These are phyloP conservation scores for Geotrichum macrosporum DNA, from an alignment of 1,139 yeast species.

Conservation along the genomic window DNA sequence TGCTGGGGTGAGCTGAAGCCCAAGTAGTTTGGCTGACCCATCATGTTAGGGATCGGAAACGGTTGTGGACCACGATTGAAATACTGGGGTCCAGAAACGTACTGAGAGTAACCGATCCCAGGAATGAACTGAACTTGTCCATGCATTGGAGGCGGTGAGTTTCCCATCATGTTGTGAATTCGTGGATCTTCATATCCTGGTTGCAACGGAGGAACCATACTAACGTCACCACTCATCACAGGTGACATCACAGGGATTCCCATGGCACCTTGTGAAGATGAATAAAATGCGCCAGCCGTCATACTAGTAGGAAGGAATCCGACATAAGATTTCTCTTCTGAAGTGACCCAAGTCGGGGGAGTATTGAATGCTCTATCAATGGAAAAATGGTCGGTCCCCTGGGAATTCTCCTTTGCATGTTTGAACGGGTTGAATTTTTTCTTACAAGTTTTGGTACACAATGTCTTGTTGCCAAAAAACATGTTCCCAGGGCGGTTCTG, in stretches of 20 bases:
- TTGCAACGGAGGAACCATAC: slow-evolving; percentile 29
- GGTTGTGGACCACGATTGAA: slow-evolving; percentile 28
- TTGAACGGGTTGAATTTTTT: slow-evolving; percentile 57
- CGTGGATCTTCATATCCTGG: slow-evolving; percentile 30
- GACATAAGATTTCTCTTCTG: slow-evolving; percentile 29
- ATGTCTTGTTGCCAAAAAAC: slow-evolving; percentile 53
- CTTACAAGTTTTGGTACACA: slow-evolving; percentile 41
- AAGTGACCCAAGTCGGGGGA: slow-evolving; percentile 69
- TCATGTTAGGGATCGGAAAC: slow-evolving; percentile 16
- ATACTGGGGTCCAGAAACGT: slow-evolving; percentile 24
- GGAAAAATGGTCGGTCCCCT: slow-evolving; percentile 37
- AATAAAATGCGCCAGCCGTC: slow-evolving; percentile 20
- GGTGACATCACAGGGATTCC: slow-evolving; percentile 24
- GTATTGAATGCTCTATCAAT: slow-evolving; percentile 66
- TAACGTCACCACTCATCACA: slow-evolving; percentile 21
- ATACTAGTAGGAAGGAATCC: slow-evolving; percentile 24
- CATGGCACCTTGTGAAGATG: slow-evolving; percentile 21
- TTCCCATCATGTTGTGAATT: slow-evolving; percentile 28
- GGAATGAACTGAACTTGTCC: slow-evolving; percentile 30
- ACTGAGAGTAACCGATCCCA: slow-evolving; percentile 26
- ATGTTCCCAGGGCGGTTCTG: slow-evolving; percentile 20
- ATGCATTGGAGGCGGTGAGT: slow-evolving; percentile 30
- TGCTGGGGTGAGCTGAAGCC: slow-evolving; percentile 20
- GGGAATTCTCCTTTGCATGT: slow-evolving; percentile 38
- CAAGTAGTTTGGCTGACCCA: slow-evolving; percentile 17